These are phyloP conservation scores for Colletotrichum sp. DNA, from an alignment of 2,329 filamentous ascomycete species.

Conservation along the genomic window DNA sequence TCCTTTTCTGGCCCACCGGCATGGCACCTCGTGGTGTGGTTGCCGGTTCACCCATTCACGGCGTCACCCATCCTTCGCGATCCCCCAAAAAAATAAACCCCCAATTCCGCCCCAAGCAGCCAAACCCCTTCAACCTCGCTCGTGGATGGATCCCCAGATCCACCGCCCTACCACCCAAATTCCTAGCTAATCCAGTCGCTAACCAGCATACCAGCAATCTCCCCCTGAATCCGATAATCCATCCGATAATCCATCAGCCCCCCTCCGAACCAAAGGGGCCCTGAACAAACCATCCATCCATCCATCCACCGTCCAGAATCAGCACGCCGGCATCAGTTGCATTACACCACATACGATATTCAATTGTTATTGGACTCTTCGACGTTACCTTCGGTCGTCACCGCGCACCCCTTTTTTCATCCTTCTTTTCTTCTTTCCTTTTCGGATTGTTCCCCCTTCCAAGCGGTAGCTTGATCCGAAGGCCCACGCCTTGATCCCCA, in stretches of 20 bases:
- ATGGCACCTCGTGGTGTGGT: not conserved
- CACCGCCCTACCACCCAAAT: constrained; percentile 16
- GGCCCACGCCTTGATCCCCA: not conserved
- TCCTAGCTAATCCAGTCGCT: constrained; percentile 14
- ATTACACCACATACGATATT: constrained; percentile 5
- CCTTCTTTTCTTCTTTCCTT: not conserved
- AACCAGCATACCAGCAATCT: constrained; percentile 18
- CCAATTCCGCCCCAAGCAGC: constrained; percentile 6
- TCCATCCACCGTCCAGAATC: not conserved
- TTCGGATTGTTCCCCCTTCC: not conserved
- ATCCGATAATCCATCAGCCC: constrained; percentile 6
- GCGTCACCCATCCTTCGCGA: not conserved
- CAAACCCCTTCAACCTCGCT: constrained; percentile 12
- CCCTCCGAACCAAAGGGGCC: not conserved
- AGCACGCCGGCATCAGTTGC: not conserved
- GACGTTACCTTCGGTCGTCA: not conserved
- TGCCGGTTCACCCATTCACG: constrained; percentile 6
- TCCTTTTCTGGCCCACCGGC: constrained; percentile 11
- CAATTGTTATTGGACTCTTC: constrained; percentile 1
- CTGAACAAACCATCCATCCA: not conserved
- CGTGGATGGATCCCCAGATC: constrained; percentile 21
- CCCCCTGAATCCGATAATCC: constrained; percentile 21
- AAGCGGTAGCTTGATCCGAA: not conserved
- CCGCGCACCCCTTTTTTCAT: not conserved
- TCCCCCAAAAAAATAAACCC: not conserved